Evolutionary conservation across 371 early-diverging fungal genomes (phyloP), one percentile per base, ranked within the genome.

Genomic region (Nematocida displodere): DNA sequence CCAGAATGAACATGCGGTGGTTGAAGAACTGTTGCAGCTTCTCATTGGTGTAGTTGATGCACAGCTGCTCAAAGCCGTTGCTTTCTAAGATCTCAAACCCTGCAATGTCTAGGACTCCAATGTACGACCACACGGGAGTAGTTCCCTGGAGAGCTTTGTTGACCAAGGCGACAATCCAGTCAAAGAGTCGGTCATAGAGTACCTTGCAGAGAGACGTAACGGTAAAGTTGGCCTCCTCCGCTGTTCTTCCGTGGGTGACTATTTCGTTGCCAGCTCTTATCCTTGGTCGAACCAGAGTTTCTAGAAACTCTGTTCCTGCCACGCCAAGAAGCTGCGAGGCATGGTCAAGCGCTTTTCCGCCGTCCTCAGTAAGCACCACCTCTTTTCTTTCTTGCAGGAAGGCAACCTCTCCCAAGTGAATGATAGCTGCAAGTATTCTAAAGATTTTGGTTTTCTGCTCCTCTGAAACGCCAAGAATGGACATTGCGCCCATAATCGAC

Each of bases 11-110:
- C 98, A 98, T 97, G 81, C 95, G 92, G 84, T 97, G 97, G 85
- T 98, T 99, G 86, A 99, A 99, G 85, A 96, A 96, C 81, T 99
- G 97, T 83, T 99, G 99, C 13, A 99, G 88, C 76, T 91, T 91
- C 82, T 99, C 99, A 84, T 99, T 99, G 37, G 97, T 95, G 83
- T 97, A 97, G 85, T 99, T 99, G 86, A 99, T 99, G 82, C 93
- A 94, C 28, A 99, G 87, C 82, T 99, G 98, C 82, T 99, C 99
- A 86, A 97, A 97, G 77, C 90, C 89, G 85, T 99, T 99, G 66
- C 86, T 84, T 64, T 94, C 89, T 78, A 95, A 94, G 55, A 97
- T 97, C 84, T 99, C 99, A 85, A 99, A 99, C 2, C 99, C 99
- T 36, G 96, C 96, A 83, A 99, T 99, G 87, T 99, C 99, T 22